Evolutionary conservation across 768 basidiomycete genomes (phyloP).

Genomic region (Mycena amicta): DNA sequence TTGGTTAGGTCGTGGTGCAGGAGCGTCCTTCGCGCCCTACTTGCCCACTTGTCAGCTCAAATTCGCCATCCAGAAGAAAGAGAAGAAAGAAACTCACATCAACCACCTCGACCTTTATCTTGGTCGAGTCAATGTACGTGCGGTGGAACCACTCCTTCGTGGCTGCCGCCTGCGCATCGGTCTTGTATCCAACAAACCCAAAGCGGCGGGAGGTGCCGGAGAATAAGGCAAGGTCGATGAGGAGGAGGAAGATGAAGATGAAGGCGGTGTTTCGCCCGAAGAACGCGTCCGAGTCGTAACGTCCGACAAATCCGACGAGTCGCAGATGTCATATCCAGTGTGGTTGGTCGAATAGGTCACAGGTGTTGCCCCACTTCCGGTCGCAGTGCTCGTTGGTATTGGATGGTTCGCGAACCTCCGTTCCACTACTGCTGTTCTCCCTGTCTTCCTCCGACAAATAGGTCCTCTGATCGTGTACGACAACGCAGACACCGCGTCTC

Average conservation of each 20-base stretch:
- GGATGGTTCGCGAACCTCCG: conserved; percentile 3
- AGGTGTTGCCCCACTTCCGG: conserved; percentile 25
- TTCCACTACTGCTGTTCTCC: too few species aligned
- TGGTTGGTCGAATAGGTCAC: conserved; percentile 45
- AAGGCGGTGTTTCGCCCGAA: conserved; percentile 30
- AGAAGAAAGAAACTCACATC: conserved; percentile 62
- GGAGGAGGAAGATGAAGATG: too few species aligned
- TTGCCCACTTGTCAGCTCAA: conserved; percentile 8
- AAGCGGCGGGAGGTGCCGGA: conserved; percentile 80
- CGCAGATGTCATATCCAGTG: conserved; percentile 56
- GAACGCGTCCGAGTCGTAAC: conserved; percentile 39
- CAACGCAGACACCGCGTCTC: conserved; percentile 70
- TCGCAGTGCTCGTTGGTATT: conserved; percentile 17
- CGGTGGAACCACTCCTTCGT: conserved; percentile 85
- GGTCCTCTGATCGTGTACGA: too few species aligned
- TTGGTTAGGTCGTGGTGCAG: conserved; percentile 69
- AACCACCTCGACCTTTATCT: conserved; percentile 74
- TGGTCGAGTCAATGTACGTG: conserved; percentile 79
- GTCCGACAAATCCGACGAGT: conserved; percentile 52
- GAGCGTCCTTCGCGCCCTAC: conserved; percentile 71
- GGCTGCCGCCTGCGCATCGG: conserved; percentile 67
- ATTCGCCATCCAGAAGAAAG: not conserved
- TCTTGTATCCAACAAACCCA: conserved; percentile 91
- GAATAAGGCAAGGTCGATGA: conserved; percentile 27
- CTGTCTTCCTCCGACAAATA: conserved; percentile 11